Conservation (phyloP, 2,329 filamentous ascomycete genomes). For the Pleomassaria siparia region DNA sequence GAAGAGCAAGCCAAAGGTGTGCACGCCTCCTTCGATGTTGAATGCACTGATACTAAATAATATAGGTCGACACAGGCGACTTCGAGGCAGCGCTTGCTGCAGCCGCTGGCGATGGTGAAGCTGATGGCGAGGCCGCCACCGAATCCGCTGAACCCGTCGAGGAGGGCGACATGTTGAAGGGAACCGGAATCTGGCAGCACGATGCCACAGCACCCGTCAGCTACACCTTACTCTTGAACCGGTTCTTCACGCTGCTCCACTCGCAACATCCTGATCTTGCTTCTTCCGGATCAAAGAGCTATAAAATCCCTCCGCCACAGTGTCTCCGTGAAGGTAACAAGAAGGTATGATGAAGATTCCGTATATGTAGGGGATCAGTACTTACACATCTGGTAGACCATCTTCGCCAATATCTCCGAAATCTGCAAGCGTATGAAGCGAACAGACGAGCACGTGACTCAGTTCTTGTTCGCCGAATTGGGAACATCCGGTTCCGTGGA, state of each 20-base stretch:
- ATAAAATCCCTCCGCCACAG: conserved; percentile 98
- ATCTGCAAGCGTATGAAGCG: conserved; percentile 99
- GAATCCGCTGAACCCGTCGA: conserved; percentile 58
- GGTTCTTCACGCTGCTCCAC: conserved; percentile 93
- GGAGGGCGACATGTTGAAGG: conserved; percentile 76
- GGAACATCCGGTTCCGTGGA: conserved; percentile 96
- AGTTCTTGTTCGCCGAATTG: conserved; percentile 96
- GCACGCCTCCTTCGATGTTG: not conserved
- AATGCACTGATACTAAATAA: not conserved
- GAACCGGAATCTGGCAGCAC: conserved; percentile 89
- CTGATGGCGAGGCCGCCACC: conserved; percentile 58
- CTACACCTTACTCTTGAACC: conserved; percentile 81
- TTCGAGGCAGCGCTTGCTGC: conserved; percentile 68
- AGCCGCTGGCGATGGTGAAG: conserved; percentile 55
- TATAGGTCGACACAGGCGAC: conserved; percentile 56
- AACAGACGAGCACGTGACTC: conserved; percentile 94
- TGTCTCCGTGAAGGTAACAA: conserved; percentile 99
- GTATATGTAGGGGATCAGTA: not conserved
- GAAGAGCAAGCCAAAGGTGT: conserved; percentile 67
- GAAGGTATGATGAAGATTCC: conserved; percentile 33
- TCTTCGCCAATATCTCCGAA: conserved; percentile 98
- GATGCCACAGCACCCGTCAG: conserved; percentile 74
- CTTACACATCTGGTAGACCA: conserved; percentile 62
- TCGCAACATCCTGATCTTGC: conserved; percentile 97
- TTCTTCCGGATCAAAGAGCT: conserved; percentile 84